phyloP scores from a whole-genome alignment of 345 rosid species.

The Salix viminalis region DNA sequence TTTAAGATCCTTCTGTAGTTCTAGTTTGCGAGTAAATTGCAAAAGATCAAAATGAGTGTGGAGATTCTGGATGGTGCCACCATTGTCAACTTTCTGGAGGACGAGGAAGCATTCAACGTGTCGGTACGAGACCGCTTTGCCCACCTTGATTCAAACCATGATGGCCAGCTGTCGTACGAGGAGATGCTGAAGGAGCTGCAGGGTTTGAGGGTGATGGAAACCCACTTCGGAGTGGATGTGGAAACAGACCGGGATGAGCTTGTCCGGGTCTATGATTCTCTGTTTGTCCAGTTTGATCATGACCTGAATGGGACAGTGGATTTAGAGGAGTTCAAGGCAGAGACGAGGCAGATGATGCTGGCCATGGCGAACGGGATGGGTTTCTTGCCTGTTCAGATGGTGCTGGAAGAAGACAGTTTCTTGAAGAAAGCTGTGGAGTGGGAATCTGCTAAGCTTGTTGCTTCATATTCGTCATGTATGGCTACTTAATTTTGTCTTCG shows the following conservation, averaged over 20 bases:
- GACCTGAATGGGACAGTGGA: conserved; percentile 37
- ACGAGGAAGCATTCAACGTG: conserved; percentile 38
- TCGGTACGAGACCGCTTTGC: conserved; percentile 23
- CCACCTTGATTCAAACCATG: conserved; percentile 29
- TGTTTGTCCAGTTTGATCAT: conserved; percentile 37
- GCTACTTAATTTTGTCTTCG: neutral
- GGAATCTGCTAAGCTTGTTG: conserved; percentile 23
- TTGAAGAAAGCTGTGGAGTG: conserved; percentile 45
- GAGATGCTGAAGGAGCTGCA: conserved; percentile 43
- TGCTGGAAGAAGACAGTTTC: conserved; percentile 43
- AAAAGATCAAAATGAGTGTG: conserved; percentile 31
- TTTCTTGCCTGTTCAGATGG: conserved; percentile 49
- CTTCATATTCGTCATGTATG: neutral
- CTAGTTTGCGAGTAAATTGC: too few species aligned
- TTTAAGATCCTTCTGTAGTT: neutral
- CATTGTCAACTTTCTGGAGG: conserved; percentile 38
- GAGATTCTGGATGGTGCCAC: conserved; percentile 36
- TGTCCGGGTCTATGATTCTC: conserved; percentile 20
- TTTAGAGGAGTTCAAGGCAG: conserved; percentile 43
- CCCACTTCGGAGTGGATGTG: conserved; percentile 35
- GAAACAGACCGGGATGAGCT: conserved; percentile 28
- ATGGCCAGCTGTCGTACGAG: conserved; percentile 39
- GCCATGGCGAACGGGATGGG: conserved; percentile 49
- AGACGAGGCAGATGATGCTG: conserved; percentile 42
- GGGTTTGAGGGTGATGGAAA: conserved; percentile 39